Percentiles rank a stretch among this genome's conserved stretches.
These are phyloP conservation scores for Rubus idaeus DNA, from an alignment of 306 rosid species.

Conservation along the genomic window DNA sequence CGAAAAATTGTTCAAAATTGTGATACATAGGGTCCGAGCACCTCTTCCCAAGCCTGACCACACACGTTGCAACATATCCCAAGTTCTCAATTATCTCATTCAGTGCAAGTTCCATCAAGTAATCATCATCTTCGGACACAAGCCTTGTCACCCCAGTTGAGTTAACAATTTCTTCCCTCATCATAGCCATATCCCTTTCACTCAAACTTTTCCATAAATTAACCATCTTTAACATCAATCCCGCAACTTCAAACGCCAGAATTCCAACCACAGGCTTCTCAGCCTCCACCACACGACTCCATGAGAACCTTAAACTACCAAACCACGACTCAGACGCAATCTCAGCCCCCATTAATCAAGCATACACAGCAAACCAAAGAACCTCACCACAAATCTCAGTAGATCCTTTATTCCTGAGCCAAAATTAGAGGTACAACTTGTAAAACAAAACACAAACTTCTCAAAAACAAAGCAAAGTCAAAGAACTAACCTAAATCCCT, in stretches of 20 bases:
- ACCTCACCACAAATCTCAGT: constrained; percentile 22
- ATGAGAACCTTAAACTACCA: constrained; percentile 40
- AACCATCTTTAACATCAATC: constrained; percentile 72
- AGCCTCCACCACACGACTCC: constrained; percentile 38
- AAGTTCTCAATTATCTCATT: constrained; percentile 62
- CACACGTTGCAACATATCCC: constrained; percentile 50
- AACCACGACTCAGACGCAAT: constrained; percentile 43
- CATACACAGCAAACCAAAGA: constrained; percentile 10
- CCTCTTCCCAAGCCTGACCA: constrained; percentile 62
- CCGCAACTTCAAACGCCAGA: constrained; percentile 65
- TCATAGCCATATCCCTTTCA: constrained; percentile 41
- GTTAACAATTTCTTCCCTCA: constrained; percentile 48
- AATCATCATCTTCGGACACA: constrained; percentile 53
- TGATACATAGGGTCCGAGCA: constrained; percentile 64
- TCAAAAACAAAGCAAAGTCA: not conserved
- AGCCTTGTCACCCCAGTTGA: constrained; percentile 61
- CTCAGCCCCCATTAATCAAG: constrained; percentile 43
- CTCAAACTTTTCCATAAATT: constrained; percentile 70
- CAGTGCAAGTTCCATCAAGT: constrained; percentile 64
- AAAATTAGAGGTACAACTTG: constrained; percentile 22
- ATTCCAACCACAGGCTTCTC: constrained; percentile 62
- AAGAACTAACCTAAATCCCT: not conserved
- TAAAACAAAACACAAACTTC: constrained; percentile 5
- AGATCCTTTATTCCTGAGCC: constrained; percentile 35
- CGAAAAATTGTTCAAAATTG: constrained; percentile 48